Conservation (phyloP, 495 filamentous ascomycete species). For the Trichocladium antarcticum region DNA sequence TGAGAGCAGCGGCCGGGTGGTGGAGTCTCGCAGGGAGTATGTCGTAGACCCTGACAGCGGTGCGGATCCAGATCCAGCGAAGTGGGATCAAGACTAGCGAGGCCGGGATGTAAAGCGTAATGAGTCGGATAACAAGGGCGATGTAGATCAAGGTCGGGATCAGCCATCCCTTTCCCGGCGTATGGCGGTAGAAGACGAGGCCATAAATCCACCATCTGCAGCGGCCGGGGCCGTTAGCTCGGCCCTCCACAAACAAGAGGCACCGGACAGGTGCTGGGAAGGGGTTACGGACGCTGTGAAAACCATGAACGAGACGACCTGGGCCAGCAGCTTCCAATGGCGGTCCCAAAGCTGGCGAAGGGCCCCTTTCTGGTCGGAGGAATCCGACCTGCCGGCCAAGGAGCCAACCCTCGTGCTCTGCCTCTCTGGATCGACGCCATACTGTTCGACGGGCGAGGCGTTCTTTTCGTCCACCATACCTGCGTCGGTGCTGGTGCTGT, state of each 20-base stretch:
- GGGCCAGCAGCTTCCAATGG: conserved; percentile 13
- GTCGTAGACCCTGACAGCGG: conserved; percentile 42
- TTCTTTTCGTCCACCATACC: conserved; percentile 7
- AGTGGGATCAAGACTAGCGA: conserved; percentile 53
- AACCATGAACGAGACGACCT: conserved; percentile 8
- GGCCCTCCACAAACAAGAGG: neutral
- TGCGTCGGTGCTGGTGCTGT: conserved; percentile 6
- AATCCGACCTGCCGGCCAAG: conserved; percentile 1
- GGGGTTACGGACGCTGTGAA: conserved; percentile 19
- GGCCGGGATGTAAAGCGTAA: conserved; percentile 63
- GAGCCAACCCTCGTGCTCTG: conserved; percentile 20
- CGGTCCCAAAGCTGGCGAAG: neutral
- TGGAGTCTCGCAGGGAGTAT: conserved; percentile 52
- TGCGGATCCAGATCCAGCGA: conserved; percentile 53
- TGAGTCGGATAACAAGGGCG: conserved; percentile 56
- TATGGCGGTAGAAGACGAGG: conserved; percentile 61
- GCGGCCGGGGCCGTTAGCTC: conserved; percentile 1
- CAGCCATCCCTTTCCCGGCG: conserved; percentile 66
- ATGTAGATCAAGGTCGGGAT: conserved; percentile 77
- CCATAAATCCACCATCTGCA: conserved; percentile 81
- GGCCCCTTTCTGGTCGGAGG: neutral
- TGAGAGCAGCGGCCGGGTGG: conserved; percentile 45
- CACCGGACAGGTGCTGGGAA: neutral
- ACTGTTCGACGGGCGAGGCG: conserved; percentile 6
- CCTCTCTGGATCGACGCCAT: conserved; percentile 19